These are phyloP conservation scores for Rhynchospora breviuscula DNA, from an alignment of 176 grass and related monocot genomes.

Conservation along the genomic window DNA sequence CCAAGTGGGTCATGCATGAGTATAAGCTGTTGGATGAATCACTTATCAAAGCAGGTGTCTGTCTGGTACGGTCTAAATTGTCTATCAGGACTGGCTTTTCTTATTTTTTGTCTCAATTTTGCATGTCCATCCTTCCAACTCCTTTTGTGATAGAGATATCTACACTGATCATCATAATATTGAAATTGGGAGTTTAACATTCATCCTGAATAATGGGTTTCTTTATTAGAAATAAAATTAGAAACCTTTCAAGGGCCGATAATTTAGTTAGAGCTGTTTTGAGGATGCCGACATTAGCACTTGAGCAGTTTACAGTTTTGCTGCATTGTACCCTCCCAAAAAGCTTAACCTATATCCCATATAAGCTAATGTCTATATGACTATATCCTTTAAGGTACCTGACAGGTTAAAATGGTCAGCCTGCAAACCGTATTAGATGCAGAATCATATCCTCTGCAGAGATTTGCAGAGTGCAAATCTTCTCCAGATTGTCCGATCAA, in stretches of 20 bases:
- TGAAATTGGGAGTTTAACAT: background rate
- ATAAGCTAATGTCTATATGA: background rate
- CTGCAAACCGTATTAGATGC: too few relatives aligned
- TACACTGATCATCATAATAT: background rate
- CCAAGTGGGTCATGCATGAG: constrained; percentile 98
- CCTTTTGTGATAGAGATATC: background rate
- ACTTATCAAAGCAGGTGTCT: background rate
- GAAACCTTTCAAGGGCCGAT: background rate
- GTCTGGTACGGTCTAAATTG: background rate
- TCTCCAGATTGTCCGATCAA: too few relatives aligned
- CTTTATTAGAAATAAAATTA: background rate
- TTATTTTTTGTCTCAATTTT: background rate
- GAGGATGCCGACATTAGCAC: background rate
- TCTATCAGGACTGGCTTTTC: background rate
- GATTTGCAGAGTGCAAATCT: too few relatives aligned
- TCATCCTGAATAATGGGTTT: background rate
- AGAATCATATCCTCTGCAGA: too few relatives aligned
- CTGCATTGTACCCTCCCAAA: background rate
- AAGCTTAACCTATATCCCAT: background rate
- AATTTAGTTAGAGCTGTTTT: background rate
- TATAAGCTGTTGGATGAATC: constrained; percentile 37
- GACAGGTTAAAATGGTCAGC: too few relatives aligned
- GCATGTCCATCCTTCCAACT: background rate
- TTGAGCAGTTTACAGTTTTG: background rate
- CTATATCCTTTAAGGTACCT: too few relatives aligned